Percentiles rank a stretch among this genome's conserved stretches.
Evolutionary conservation across 202 grass and related monocot genomes (phyloP).

Genomic region (Saccharum hybrid): DNA sequence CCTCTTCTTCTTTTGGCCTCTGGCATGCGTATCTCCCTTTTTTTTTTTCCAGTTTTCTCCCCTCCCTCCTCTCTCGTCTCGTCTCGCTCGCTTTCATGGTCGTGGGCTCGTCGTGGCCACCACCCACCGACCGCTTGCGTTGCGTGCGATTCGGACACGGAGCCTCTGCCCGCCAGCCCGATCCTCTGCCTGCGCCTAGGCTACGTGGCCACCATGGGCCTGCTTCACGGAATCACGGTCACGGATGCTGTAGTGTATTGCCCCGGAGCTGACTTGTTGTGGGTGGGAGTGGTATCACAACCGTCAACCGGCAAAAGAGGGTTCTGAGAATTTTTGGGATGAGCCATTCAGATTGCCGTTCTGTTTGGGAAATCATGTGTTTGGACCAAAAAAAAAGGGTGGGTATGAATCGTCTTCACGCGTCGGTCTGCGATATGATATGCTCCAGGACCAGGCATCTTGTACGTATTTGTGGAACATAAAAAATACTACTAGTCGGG

Average conservation of each 20-base stretch:
- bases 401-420: not conserved
- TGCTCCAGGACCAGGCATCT: slow-evolving; percentile 1
- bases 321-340: not conserved
- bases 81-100: not conserved
- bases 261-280: not conserved
- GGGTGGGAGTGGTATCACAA: not conserved
- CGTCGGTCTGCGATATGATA: not conserved
- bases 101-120: slow-evolving; percentile 13
- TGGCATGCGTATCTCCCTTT: not conserved
- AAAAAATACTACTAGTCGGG: too few species aligned
- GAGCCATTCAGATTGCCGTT: too few species aligned
- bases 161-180: too few species aligned
- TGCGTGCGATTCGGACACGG: not conserved
- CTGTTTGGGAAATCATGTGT: not conserved
- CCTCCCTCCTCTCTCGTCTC: not conserved
- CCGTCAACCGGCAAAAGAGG: not conserved
- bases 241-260: not conserved
- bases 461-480: not conserved
- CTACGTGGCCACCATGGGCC: not conserved
- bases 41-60: not conserved
- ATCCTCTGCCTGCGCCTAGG: not conserved
- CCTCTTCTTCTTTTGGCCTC: not conserved
- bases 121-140: slow-evolving; percentile 29
- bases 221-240: not conserved
- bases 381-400: not conserved